Evolutionary conservation across 768 basidiomycete species (phyloP), one percentile per base, ranked within the genome.

Genomic region (Tylopilus vinaceipallidus): DNA sequence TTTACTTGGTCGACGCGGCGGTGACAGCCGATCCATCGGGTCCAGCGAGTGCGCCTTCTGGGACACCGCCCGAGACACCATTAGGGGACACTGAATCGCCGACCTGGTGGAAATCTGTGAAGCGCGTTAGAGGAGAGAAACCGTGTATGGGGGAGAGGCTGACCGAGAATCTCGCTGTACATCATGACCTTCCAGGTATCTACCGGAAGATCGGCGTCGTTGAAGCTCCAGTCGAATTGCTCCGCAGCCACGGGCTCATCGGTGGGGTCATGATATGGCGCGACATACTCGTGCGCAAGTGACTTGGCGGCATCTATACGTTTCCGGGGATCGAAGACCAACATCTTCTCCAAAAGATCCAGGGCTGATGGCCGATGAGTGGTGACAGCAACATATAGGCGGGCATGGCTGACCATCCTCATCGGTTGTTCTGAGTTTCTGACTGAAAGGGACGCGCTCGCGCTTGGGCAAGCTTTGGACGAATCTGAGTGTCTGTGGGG

Each of bases 101-200:
- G 35, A 87, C 84, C 71, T 89, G 86, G 61, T 91, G 88, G 78
- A 90, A 91, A 62, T 90, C 88, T 91, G 47, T 9, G n/a, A 38
- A 17, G 14, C 26, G 11, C 7, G 20, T 52, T 19, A 55, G n/a
- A 32, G 33, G 20, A 16, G 47, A n/a, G 32, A 40, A 14, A 30
- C 13, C 19, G 17, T 39, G 11, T 17, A 6, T 11, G 29, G n/a
- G 9, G 20, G 42, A 23, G 20, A 42, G 16, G 71, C 86, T 54
- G 62, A 93, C 94, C 93, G 12, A 98, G 76, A 56, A 98, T 98
- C 72, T 99, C 95, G 61, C 86, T 89, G 76, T 98, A 98, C 95
- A 99, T 99, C 97, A 99, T 99, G 65, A 97, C 95, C 73, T 98
- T 98, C 97, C 97, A 99, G 1, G 92, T 95, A 63, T 99, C 97